Conservation (phyloP, 1,139 yeast genomes). For the Geotrichum australiense region DNA sequence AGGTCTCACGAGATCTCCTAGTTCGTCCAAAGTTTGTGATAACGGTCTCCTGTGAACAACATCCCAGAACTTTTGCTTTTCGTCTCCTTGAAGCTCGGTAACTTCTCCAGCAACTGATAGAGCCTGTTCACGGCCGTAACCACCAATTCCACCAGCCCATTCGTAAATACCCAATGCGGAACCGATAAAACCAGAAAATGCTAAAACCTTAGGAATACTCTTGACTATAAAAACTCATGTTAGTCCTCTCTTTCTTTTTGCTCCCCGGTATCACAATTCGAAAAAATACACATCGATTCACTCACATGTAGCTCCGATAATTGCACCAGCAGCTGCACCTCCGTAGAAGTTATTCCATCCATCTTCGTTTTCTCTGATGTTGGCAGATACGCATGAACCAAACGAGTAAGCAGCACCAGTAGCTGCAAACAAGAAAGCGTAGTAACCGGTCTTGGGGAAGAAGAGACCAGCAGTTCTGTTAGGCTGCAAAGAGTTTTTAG, state of each 20-base stretch:
- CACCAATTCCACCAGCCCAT: constrained; percentile 43
- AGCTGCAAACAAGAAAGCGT: constrained; percentile 24
- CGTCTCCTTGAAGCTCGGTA: constrained; percentile 35
- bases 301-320: constrained; percentile 36
- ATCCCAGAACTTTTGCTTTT: constrained; percentile 74
- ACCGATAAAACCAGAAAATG: constrained; percentile 39
- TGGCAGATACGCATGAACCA: constrained; percentile 37
- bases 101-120: constrained; percentile 28
- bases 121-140: constrained; percentile 35
- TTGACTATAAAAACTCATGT: constrained; percentile 28
- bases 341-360: constrained; percentile 45
- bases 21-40: constrained; percentile 68
- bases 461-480: constrained; percentile 21
- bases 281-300: too few species aligned
- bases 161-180: constrained; percentile 35
- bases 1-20: constrained; percentile 44
- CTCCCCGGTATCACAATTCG: too few species aligned
- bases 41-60: constrained; percentile 75
- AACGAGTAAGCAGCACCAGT: constrained; percentile 39
- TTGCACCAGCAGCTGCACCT: constrained; percentile 45
- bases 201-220: constrained; percentile 40
- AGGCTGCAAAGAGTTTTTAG: constrained; percentile 35
- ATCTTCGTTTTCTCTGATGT: constrained; percentile 40
- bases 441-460: constrained; percentile 19
- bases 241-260: constrained; percentile 8